phyloP scores from a whole-genome alignment of 2,329 filamentous ascomycete genomes.

The Dothideomycetes sp. region DNA sequence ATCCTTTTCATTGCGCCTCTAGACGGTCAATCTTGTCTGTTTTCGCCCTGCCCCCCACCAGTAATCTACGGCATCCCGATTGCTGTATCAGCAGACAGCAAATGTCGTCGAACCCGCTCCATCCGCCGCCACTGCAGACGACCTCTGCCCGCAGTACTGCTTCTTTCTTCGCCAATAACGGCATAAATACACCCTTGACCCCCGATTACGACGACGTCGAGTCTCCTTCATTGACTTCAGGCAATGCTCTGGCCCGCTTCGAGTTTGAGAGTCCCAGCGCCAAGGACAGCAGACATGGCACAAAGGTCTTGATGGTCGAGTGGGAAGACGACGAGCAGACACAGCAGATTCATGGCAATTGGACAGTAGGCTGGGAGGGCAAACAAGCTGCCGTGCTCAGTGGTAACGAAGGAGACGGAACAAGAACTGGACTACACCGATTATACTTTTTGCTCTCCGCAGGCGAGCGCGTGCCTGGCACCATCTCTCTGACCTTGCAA shows the following conservation, averaged over 20 bases:
- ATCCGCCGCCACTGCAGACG: slow-evolving; percentile 4
- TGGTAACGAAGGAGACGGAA: slow-evolving; percentile 52
- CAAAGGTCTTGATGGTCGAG: slow-evolving; percentile 88
- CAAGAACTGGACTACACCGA: slow-evolving; percentile 41
- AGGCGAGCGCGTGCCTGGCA: slow-evolving; percentile 59
- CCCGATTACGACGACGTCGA: slow-evolving; percentile 31
- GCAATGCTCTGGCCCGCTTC: slow-evolving; percentile 66
- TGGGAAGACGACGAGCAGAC: slow-evolving; percentile 60
- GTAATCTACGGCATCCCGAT: no score
- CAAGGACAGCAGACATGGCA: slow-evolving; percentile 77
- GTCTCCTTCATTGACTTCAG: slow-evolving; percentile 40
- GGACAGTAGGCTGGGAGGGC: slow-evolving; percentile 77
- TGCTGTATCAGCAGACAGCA: no score
- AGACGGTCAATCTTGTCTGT: no score
- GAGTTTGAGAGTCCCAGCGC: slow-evolving; percentile 72
- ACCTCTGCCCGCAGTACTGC: not conserved
- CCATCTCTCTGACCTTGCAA: slow-evolving; percentile 55
- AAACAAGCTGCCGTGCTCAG: slow-evolving; percentile 52
- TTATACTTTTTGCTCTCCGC: slow-evolving; percentile 77
- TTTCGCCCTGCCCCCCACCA: no score
- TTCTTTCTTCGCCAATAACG: slow-evolving; percentile 8
- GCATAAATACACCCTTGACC: slow-evolving; percentile 7
- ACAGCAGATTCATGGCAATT: slow-evolving; percentile 44
- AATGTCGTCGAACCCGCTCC: not conserved
- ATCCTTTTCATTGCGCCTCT: no score